Base-by-base conservation (phyloP, 495 filamentous ascomycete species). In the Penicillium desertorum region DNA sequence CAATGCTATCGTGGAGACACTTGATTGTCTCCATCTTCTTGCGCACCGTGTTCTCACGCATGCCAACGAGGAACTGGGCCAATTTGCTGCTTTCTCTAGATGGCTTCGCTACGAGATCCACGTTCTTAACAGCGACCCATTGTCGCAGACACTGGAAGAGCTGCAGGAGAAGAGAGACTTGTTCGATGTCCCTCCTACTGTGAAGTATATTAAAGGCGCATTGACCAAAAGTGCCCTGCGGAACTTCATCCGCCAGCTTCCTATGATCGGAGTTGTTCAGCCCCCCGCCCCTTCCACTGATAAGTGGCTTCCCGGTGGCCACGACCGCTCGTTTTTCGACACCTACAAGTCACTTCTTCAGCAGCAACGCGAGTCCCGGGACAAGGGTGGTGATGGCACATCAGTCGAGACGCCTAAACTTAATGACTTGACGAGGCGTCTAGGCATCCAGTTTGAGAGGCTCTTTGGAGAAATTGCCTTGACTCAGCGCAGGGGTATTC, bases 81-180 rank as follows among this genome's bases (percentile, higher is more conserved):
- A 91, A 45, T 98, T 96, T 64, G 62, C 74, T 8, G 80, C 83
- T 5, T 98, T 98, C 69, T 90, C 89, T 0, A 77, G 79, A 51
- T 98, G 93, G 94, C 79, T 98, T 37, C 83, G 86, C 6, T 80
- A 92, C 57, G 88, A 94, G 63, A 93, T 98, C 50, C 89, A 96
- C 23, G 74, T 75, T 20, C 71, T 80, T 22, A 72, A 64, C 29
- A 68, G 71, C 36, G 79, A 81, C 46, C 73, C 74, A 4, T 71
- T 74, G 58, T 75, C 74, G 1, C 73, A 76, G 51, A 76, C 77
- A 6, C 56, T 72, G 14, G 76, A 79, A 54, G 80, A 83, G 29
- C 62, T 74, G 25, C 65, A 72, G 44, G 79, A 81, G 45, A 81
- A 76, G 46, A 71, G 74, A 17, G 69, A 77, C 19, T 60, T 72